These are phyloP conservation scores for Nannizzia gypsea DNA, from an alignment of 2,329 filamentous ascomycete species.

Conservation along the genomic window DNA sequence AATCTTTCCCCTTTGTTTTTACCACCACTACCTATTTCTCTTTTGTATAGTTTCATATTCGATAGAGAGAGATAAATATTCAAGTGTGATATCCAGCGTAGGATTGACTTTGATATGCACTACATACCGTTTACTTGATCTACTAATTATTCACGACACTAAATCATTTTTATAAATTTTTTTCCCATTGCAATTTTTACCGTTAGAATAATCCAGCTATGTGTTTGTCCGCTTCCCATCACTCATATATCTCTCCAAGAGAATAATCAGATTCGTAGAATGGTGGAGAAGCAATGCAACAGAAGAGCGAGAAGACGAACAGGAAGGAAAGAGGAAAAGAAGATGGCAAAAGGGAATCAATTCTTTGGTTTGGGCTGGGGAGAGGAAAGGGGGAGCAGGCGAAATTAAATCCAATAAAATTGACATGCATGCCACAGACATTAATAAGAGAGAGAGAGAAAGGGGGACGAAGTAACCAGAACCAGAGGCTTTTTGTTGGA, in stretches of 20 bases:
- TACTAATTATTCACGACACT: not conserved
- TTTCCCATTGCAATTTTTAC: not conserved
- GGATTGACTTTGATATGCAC: not conserved
- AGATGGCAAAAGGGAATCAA: not conserved
- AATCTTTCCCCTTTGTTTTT: not conserved
- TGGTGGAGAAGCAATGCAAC: not conserved
- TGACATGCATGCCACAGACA: not conserved
- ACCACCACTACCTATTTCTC: not conserved
- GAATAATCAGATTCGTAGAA: not conserved
- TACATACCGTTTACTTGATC: not conserved
- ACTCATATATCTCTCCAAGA: not conserved
- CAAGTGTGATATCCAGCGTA: not conserved
- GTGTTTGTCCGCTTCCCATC: not conserved
- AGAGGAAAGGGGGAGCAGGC: not conserved
- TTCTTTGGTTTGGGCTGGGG: not conserved
- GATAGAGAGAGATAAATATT: not conserved
- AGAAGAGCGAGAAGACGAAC: not conserved
- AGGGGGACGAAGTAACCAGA: not conserved
- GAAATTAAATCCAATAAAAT: constrained; percentile 3
- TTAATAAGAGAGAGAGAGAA: constrained; percentile 1
- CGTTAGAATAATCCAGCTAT: not conserved
- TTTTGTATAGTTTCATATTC: not conserved
- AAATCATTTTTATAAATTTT: not conserved
- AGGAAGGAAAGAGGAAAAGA: not conserved
- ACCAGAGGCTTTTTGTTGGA: not conserved